Percentiles rank a stretch among this genome's conserved stretches.
phyloP scores from a whole-genome alignment of 1,284 basidiomycete species.

The Trichosporon inkin region DNA sequence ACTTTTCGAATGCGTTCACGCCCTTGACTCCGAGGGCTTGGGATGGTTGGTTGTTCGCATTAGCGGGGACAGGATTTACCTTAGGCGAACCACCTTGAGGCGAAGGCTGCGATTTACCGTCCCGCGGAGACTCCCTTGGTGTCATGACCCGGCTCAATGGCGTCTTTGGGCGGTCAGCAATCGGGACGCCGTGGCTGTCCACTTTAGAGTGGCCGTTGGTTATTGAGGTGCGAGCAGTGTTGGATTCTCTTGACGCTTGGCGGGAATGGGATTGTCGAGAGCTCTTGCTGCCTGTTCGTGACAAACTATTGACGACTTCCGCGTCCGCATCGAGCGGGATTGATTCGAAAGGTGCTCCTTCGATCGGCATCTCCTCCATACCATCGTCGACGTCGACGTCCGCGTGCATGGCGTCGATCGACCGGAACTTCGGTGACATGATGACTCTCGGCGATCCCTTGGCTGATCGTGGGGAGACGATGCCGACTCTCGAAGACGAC shows the following conservation, averaged over 20 bases:
- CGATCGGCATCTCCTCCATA: constrained; percentile 5
- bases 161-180: neutral
- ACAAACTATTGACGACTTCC: neutral
- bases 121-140: neutral
- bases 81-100: neutral
- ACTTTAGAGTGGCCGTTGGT: neutral
- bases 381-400: constrained; percentile 1
- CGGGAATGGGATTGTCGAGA: neutral
- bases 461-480: neutral
- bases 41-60: neutral
- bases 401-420: neutral
- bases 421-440: constrained; percentile 3
- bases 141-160: neutral
- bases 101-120: neutral
- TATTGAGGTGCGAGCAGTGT: neutral
- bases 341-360: neutral
- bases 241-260: neutral
- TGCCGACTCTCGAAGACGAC: constrained; percentile 2
- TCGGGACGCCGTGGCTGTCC: neutral
- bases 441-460: neutral
- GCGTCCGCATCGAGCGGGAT: neutral
- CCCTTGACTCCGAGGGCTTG: constrained; percentile 37
- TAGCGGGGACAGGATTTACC: neutral
- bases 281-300: neutral
- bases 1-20: constrained; percentile 46